phyloP scores from a whole-genome alignment of 2,329 filamentous ascomycete species.

The Celoporthe dispersa region DNA sequence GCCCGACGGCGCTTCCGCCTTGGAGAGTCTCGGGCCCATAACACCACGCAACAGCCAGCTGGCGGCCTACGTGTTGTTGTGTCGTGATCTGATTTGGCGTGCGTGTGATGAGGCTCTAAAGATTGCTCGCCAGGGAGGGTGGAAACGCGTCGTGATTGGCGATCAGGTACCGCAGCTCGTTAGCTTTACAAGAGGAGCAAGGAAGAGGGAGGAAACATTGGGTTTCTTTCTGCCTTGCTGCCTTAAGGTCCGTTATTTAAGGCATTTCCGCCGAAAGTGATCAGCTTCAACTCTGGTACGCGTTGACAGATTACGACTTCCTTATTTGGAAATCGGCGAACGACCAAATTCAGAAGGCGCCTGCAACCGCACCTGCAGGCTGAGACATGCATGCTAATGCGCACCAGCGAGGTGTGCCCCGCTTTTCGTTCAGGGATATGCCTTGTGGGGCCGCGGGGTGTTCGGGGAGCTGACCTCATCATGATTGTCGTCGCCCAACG shows the following conservation, averaged over 20 bases:
- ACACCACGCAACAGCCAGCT: neutral
- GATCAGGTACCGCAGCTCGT: neutral
- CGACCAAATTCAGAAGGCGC: neutral
- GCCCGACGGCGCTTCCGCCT: neutral
- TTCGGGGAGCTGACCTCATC: neutral
- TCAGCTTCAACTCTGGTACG: neutral
- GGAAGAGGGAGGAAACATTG: neutral
- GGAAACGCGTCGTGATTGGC: neutral
- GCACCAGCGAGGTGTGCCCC: neutral
- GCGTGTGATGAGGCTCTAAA: neutral
- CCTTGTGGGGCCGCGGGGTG: neutral
- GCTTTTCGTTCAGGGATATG: neutral
- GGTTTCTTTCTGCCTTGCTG: neutral
- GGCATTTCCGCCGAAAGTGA: neutral
- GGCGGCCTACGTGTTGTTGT: neutral
- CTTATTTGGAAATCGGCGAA: neutral
- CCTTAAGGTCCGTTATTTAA: neutral
- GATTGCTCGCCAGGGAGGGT: neutral
- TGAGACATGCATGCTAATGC: neutral
- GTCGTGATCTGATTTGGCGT: neutral
- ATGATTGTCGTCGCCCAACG: neutral
- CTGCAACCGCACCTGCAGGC: neutral
- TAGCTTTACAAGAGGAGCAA: neutral
- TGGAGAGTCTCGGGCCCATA: neutral
- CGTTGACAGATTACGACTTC: neutral